Conservation (phyloP, 2,329 filamentous ascomycete species). For the Aurifilum marmelostoma region DNA sequence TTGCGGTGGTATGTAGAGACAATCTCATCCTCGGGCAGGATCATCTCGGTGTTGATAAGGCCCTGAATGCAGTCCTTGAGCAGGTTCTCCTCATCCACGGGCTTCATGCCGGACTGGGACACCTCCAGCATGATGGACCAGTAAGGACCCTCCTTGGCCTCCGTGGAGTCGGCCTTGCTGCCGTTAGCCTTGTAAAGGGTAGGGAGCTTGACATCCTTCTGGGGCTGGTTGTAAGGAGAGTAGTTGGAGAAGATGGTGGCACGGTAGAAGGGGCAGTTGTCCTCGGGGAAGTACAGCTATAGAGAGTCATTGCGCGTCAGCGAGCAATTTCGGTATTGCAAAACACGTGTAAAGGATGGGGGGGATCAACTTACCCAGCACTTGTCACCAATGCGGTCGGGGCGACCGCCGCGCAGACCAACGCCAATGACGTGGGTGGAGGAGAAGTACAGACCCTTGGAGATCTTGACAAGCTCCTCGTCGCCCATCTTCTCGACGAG, state of each 20-base stretch:
- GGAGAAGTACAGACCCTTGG: conserved; percentile 94
- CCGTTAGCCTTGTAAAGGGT: conserved; percentile 87
- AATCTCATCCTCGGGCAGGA: conserved; percentile 88
- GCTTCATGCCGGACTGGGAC: conserved; percentile 94
- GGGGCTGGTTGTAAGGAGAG: conserved; percentile 96
- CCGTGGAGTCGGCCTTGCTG: conserved; percentile 72
- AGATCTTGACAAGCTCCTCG: conserved; percentile 77
- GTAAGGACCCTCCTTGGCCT: conserved; percentile 87
- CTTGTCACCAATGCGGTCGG: conserved; percentile 97
- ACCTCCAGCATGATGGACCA: conserved; percentile 99
- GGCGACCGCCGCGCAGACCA: conserved; percentile 86
- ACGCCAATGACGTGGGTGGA: conserved; percentile 97
- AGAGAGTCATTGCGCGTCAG: conserved; percentile 27
- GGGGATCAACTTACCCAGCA: conserved; percentile 74
- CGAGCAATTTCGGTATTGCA: conserved; percentile 31
- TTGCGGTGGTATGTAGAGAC: conserved; percentile 97
- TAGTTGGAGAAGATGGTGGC: conserved; percentile 99
- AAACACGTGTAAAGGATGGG: background rate
- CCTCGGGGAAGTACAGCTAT: conserved; percentile 95
- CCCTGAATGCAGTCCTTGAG: conserved; percentile 92
- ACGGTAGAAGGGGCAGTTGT: conserved; percentile 98
- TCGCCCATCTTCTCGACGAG: conserved; percentile 87
- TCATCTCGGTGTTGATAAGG: conserved; percentile 97
- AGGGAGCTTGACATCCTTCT: conserved; percentile 78
- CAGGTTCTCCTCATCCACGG: conserved; percentile 82